Evolutionary conservation across 202 grass and related monocot genomes (phyloP).

Genomic region (Zoysia matrella): DNA sequence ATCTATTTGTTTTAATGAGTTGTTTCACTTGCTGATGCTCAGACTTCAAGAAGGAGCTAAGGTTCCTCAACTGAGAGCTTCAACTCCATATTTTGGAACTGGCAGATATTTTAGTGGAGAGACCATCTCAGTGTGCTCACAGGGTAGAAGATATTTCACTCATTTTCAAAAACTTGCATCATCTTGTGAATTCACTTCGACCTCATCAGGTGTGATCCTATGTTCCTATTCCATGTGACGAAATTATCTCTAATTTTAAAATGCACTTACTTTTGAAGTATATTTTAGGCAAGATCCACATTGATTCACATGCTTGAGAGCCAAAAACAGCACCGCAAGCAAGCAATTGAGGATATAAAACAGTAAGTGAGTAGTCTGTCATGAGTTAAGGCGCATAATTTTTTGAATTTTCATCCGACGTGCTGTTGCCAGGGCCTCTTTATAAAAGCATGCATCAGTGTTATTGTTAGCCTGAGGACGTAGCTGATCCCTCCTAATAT

Average conservation of each 20-base stretch:
- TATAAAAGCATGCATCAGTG: not conserved
- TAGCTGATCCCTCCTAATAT: not conserved
- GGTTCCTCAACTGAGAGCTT: constrained; percentile 83
- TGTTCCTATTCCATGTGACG: not conserved
- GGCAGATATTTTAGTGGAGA: constrained; percentile 91
- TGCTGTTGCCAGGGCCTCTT: not conserved
- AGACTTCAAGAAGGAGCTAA: constrained; percentile 94
- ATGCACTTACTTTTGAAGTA: constrained; percentile 8
- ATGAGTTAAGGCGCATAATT: constrained; percentile 11
- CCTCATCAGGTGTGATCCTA: constrained; percentile 70
- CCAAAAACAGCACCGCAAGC: constrained; percentile 80
- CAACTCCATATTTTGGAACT: constrained; percentile 95
- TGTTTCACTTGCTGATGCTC: constrained; percentile 27
- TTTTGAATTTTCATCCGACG: not conserved
- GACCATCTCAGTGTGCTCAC: constrained; percentile 86
- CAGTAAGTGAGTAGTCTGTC: constrained; percentile 52
- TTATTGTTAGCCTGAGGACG: constrained; percentile 20
- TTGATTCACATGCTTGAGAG: constrained; percentile 91
- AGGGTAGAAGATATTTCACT: constrained; percentile 93
- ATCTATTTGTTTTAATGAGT: not conserved
- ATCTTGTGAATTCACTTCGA: constrained; percentile 81
- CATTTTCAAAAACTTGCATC: constrained; percentile 90
- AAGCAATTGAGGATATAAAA: constrained; percentile 93
- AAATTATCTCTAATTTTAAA: constrained; percentile 5
- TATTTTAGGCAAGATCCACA: constrained; percentile 84